Conservation (phyloP, 2,329 filamentous ascomycete species). For the Westerdykella sp. region DNA sequence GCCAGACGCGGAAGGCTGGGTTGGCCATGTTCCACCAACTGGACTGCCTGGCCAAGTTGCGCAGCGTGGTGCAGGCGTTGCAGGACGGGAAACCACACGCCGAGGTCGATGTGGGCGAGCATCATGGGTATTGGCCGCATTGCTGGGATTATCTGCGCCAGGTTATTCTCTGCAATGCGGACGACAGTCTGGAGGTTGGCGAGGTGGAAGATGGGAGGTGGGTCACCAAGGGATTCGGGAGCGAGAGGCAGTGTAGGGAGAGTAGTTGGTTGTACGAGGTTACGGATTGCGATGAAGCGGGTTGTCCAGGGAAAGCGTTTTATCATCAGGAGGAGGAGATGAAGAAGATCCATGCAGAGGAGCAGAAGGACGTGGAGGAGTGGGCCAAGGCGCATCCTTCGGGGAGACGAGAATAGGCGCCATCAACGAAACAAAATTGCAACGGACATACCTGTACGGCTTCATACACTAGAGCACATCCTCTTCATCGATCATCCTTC, state of each 20-base stretch:
- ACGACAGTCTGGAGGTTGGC: constrained; percentile 12
- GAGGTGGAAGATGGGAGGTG: constrained; percentile 2
- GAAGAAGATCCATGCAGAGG: constrained; percentile 1
- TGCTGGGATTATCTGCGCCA: constrained; percentile 14
- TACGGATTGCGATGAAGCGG: constrained; percentile 7
- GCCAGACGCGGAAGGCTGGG: constrained; percentile 1
- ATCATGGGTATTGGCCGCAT: constrained; percentile 4
- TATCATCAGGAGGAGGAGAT: constrained; percentile 3
- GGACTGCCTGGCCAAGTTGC: constrained; percentile 6
- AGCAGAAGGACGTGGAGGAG: neutral
- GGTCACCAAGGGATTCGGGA: constrained; percentile 4
- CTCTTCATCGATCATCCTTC: constrained; percentile 30
- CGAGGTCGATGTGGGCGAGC: constrained; percentile 1
- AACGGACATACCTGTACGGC: no score
- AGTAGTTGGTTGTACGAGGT: constrained; percentile 9
- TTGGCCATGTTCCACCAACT: constrained; percentile 13
- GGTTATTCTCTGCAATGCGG: constrained; percentile 8
- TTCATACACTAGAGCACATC: neutral
- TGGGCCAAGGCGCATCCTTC: constrained; percentile 1
- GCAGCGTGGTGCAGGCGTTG: constrained; percentile 4
- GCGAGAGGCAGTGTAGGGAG: constrained; percentile 9
- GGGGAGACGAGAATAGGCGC: neutral
- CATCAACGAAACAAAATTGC: neutral
- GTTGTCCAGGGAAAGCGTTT: constrained; percentile 5
- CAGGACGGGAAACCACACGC: constrained; percentile 1